phyloP scores from a whole-genome alignment of 306 rosid genomes.

The Prunus fruticosa region DNA sequence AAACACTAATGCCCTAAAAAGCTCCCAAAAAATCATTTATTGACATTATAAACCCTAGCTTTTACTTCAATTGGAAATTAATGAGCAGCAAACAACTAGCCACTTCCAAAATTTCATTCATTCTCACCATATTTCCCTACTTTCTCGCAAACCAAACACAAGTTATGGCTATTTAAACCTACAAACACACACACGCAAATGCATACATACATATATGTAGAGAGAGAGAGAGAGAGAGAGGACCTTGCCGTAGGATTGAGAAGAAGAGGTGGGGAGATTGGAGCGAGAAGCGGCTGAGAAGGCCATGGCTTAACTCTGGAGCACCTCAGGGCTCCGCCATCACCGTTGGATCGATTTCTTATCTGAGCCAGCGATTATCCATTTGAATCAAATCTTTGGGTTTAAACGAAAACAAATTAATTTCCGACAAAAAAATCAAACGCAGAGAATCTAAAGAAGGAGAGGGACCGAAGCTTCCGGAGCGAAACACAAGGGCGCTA shows the following conservation, averaged over 20 bases:
- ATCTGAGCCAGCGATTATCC: neutral
- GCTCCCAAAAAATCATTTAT: neutral
- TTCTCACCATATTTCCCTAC: neutral
- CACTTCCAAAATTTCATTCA: neutral
- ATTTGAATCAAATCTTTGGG: neutral
- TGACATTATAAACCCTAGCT: neutral
- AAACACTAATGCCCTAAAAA: neutral
- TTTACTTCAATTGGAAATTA: neutral
- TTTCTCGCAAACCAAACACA: neutral
- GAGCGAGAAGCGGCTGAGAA: constrained; percentile 49
- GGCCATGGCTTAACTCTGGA: constrained; percentile 47
- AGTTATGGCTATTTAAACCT: neutral
- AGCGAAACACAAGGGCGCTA: neutral
- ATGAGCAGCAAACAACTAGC: neutral
- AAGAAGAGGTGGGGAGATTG: constrained; percentile 36
- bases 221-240: neutral
- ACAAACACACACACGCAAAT: too few species aligned
- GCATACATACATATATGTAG: neutral
- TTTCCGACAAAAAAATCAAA: neutral
- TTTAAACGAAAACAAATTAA: neutral
- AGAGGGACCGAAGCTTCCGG: neutral
- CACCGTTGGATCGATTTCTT: neutral
- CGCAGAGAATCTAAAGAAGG: neutral
- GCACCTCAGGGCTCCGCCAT: constrained; percentile 26
- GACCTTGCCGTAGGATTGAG: constrained; percentile 41